phyloP scores from a whole-genome alignment of 352 stramenopile species.

The Nothophytophthora sp. region DNA sequence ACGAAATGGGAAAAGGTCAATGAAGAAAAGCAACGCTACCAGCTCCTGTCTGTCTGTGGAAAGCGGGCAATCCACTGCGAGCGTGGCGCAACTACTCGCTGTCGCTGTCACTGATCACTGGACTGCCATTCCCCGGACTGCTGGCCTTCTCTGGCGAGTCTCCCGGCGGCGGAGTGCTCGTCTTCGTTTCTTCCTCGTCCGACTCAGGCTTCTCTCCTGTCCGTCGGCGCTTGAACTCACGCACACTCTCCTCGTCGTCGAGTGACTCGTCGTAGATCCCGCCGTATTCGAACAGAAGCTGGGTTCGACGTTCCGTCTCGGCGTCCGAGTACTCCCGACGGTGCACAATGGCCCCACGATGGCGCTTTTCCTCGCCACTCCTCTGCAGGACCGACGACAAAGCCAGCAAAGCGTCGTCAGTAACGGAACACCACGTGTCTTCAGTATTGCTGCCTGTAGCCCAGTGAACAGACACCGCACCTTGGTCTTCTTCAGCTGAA shows the following conservation, averaged over 20 bases:
- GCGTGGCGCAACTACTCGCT: conserved; percentile 49
- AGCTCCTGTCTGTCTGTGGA: conserved; percentile 8
- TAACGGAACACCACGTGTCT: not conserved
- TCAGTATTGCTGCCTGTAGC: too few species aligned
- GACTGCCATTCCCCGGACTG: conserved; percentile 47
- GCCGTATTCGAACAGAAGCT: conserved; percentile 64
- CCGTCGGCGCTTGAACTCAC: conserved; percentile 65
- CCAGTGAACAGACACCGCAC: conserved; percentile 19
- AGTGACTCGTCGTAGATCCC: conserved; percentile 68
- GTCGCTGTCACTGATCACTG: conserved; percentile 80
- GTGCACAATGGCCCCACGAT: conserved; percentile 73
- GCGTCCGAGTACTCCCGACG: conserved; percentile 73
- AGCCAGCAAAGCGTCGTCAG: not conserved
- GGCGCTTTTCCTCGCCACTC: conserved; percentile 77
- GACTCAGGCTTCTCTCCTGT: conserved; percentile 21
- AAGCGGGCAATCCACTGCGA: not conserved
- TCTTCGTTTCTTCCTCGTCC: conserved; percentile 54
- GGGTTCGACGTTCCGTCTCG: conserved; percentile 57
- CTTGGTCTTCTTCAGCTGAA: conserved; percentile 86
- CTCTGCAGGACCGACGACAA: conserved; percentile 28
- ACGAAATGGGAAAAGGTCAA: not conserved
- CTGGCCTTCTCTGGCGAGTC: conserved; percentile 19
- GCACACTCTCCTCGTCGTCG: conserved; percentile 64
- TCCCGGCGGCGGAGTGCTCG: conserved; percentile 23
- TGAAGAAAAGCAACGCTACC: not conserved